Base-by-base conservation (phyloP, 768 basidiomycete species). In the Auricularia cornea region DNA sequence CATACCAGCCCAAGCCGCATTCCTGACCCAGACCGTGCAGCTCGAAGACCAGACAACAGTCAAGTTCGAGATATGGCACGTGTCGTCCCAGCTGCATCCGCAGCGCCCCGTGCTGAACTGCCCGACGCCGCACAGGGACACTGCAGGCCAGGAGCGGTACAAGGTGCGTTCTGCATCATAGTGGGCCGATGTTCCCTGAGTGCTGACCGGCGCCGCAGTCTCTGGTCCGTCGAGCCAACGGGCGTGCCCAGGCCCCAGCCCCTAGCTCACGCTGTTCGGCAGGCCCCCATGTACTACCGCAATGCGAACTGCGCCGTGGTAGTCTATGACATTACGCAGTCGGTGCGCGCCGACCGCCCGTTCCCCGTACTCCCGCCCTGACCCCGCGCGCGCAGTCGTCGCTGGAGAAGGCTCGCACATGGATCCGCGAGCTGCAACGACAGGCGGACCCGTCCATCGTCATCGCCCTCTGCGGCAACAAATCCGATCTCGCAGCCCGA, bases 1-100 rank as follows among this genome's bases (percentile, higher is more conserved):
- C 23, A 10, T 44, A 61, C 52, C 41, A 31, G 62, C 64, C 63
- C 70, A n/a, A 93, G 96, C 96, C 65, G 96, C 96, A 38, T 99
- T 99, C 82, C 76, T 99, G 68, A 98, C 97, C n/a, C 96, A 98
- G 75, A 97, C 95, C 3, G 92, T 98, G 33, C 88, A 86, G 14
- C 82, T 97, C 44, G 89, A 94, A 59, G 90, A 94, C 72, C 86
- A 88, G 66, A 90, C 90, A 28, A 87, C 87, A 28, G 92, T 99
- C 71, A 98, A 98, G 81, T 98, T 99, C 72, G 96, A 98, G 79
- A 96, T 96, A 72, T 96, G 94, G 95, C 94, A 71, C 30, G 84
- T 73, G 62, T 18, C 20, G n/a, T 41, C n/a, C 57, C 29, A 48
- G 11, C 29, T 41, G 31, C 16, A n/a, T 54, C 30, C 57, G 10